Conservation (phyloP, 805 yeast genomes). For the Candida takata region DNA sequence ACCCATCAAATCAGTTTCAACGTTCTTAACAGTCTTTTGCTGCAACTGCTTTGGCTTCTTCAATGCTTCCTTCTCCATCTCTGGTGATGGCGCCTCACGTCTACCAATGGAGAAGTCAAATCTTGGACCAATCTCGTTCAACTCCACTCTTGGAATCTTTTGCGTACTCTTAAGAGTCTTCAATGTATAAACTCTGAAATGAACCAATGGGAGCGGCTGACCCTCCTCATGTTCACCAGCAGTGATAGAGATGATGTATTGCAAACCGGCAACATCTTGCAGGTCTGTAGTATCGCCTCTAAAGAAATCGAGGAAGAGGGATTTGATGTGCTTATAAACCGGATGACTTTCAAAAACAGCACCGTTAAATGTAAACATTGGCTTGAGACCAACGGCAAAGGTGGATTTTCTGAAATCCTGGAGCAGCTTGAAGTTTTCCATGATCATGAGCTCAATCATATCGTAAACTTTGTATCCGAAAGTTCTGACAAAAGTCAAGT, state of each 20-base stretch:
- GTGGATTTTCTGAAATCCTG: slow-evolving; percentile 76
- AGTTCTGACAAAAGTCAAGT: slow-evolving; percentile 80
- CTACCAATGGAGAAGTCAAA: slow-evolving; percentile 90
- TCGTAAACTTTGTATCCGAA: slow-evolving; percentile 88
- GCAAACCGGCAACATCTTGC: slow-evolving; percentile 93
- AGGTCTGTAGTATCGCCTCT: slow-evolving; percentile 74
- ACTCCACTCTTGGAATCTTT: slow-evolving; percentile 87
- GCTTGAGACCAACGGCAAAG: slow-evolving; percentile 84
- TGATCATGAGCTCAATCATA: slow-evolving; percentile 82
- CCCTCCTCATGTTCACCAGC: slow-evolving; percentile 70
- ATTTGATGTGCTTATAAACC: slow-evolving; percentile 74
- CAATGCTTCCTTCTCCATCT: slow-evolving; percentile 84
- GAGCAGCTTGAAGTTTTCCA: slow-evolving; percentile 62
- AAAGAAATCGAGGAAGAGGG: slow-evolving; percentile 85
- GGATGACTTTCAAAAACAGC: slow-evolving; percentile 88
- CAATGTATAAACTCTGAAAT: slow-evolving; percentile 86
- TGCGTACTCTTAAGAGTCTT: slow-evolving; percentile 79
- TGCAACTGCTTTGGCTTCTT: slow-evolving; percentile 75
- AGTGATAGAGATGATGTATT: slow-evolving; percentile 77
- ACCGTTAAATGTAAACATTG: slow-evolving; percentile 91
- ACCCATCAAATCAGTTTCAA: slow-evolving; percentile 83
- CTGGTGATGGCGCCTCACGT: slow-evolving; percentile 73
- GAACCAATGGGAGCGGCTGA: slow-evolving; percentile 64
- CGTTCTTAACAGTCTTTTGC: slow-evolving; percentile 80
- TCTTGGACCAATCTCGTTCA: slow-evolving; percentile 94